Evolutionary conservation across 352 stramenopile species (phyloP).

Genomic region (Achlya hypogyna): DNA sequence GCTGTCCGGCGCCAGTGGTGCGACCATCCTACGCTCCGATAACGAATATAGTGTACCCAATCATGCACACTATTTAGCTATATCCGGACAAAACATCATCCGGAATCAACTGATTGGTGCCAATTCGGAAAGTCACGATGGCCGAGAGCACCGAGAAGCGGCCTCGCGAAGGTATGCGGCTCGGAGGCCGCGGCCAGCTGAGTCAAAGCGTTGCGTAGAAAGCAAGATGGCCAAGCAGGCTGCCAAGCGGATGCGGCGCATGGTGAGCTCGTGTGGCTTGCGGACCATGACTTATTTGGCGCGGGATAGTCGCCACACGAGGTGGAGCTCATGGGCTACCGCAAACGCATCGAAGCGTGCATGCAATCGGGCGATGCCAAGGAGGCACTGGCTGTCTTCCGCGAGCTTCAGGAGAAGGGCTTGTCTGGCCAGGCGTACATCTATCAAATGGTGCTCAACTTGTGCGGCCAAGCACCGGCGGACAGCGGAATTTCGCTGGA

Average conservation of each 20-base stretch:
- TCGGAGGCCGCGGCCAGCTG: background rate
- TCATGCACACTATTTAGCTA: background rate
- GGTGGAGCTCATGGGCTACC: slow-evolving; percentile 32
- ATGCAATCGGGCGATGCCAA: slow-evolving; percentile 31
- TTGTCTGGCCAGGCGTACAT: slow-evolving; percentile 32
- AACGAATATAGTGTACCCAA: no score
- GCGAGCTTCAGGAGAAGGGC: slow-evolving; percentile 37
- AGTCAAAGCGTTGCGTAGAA: no score
- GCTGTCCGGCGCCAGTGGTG: no score
- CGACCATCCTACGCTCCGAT: no score
- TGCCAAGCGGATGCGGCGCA: background rate
- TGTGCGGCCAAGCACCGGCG: slow-evolving; percentile 37
- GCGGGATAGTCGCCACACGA: slow-evolving; percentile 37
- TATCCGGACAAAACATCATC: background rate
- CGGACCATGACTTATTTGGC: no score
- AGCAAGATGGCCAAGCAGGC: background rate
- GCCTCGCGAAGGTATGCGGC: background rate
- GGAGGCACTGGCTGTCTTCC: slow-evolving; percentile 37
- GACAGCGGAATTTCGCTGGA: slow-evolving; percentile 29
- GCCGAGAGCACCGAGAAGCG: background rate
- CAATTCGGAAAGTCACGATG: background rate
- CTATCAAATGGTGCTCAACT: slow-evolving; percentile 51
- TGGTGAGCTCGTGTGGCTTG: no score
- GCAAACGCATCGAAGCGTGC: slow-evolving; percentile 35
- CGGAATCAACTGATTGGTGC: slow-evolving; percentile 3